Percentiles rank a stretch among this genome's conserved stretches.
These are phyloP conservation scores for Mycena rebaudengoi DNA, from an alignment of 768 basidiomycete species.

Conservation along the genomic window DNA sequence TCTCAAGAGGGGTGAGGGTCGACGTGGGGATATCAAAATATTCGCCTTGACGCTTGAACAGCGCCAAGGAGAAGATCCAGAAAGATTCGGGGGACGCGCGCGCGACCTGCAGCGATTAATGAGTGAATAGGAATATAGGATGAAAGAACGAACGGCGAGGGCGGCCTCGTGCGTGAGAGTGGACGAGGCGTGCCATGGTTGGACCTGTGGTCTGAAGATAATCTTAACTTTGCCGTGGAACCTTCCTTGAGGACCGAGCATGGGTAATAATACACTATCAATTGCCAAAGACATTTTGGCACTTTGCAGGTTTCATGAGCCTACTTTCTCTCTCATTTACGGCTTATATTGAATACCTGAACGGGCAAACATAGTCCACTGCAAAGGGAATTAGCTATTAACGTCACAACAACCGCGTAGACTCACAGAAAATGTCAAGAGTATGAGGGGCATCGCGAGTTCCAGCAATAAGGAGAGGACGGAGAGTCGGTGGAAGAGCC, in stretches of 20 bases:
- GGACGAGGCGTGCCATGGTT: conserved; percentile 84
- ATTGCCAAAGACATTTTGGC: conserved; percentile 69
- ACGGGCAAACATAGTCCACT: conserved; percentile 93
- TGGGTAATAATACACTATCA: conserved; percentile 66
- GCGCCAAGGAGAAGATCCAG: conserved; percentile 76
- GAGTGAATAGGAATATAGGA: not conserved
- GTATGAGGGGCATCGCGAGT: conserved; percentile 71
- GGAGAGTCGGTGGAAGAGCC: conserved; percentile 82
- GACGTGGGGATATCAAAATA: conserved; percentile 83
- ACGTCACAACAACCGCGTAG: not conserved
- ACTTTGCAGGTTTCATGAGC: no score
- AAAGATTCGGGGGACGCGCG: conserved; percentile 78
- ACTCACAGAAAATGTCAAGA: conserved; percentile 79
- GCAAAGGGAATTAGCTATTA: not conserved
- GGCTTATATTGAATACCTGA: conserved; percentile 54
- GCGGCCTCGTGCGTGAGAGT: conserved; percentile 84
- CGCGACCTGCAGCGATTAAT: conserved; percentile 57
- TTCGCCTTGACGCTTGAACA: conserved; percentile 79
- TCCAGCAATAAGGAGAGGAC: conserved; percentile 71
- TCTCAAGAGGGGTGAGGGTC: conserved; percentile 70
- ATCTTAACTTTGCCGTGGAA: conserved; percentile 79
- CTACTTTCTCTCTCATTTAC: not conserved
- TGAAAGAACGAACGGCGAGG: conserved; percentile 64
- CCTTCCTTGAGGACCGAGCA: conserved; percentile 63
- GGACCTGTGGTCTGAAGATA: conserved; percentile 75